Base-by-base conservation (phyloP, 2,329 filamentous ascomycete species). In the Colletotrichum theobromicola region DNA sequence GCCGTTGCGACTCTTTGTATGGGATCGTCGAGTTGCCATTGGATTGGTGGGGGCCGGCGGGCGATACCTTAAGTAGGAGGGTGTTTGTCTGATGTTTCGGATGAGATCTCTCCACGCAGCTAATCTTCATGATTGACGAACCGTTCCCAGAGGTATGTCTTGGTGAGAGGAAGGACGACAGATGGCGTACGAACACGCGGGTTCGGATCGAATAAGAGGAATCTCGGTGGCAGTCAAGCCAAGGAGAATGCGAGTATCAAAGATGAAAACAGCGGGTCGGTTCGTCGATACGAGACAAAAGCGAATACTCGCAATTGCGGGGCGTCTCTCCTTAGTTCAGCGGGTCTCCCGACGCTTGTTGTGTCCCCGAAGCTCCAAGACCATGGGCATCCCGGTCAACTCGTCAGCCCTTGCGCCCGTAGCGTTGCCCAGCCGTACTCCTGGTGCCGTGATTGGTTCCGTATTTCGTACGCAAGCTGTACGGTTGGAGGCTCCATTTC, bases 1-100 rank as follows among this genome's bases (percentile, higher is more conserved):
- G 55, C 81, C 81, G 15, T 76, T 82, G 13, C 81, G 79, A 70
- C 81, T 82, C 73, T 82, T 82, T 60, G 80, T 86, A 8, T 82
- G 81, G 32, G 80, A 77, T 32, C 80, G 78, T 61, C 80, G 77
- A 35, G 72, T 74, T 28, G 61, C 72, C 72, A 74, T 74, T 66
- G 67, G 67, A 30, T 16, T 6, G 26, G 13, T 21, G 37, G 16
- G 34, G 18, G 10, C 16, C 24, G 15, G 18, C n/a, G 13, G 26
- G 12, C 16, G 16, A 21, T 34, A 9, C 12, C n/a, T 50, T 21
- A 50, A 50, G 42, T 34, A 12, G 18, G n/a, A 18, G n/a, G 13
- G 34, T 28, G 67, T 32, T 60, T 21, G 37, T 70, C 34, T 42
- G 30, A 70, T 62, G 66, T 64, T 58, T 21, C 62, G 13, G n/a